Percentiles rank a stretch among this genome's conserved stretches.
Conservation (phyloP, 1,284 basidiomycete genomes). For the Pterulicium gracile region DNA sequence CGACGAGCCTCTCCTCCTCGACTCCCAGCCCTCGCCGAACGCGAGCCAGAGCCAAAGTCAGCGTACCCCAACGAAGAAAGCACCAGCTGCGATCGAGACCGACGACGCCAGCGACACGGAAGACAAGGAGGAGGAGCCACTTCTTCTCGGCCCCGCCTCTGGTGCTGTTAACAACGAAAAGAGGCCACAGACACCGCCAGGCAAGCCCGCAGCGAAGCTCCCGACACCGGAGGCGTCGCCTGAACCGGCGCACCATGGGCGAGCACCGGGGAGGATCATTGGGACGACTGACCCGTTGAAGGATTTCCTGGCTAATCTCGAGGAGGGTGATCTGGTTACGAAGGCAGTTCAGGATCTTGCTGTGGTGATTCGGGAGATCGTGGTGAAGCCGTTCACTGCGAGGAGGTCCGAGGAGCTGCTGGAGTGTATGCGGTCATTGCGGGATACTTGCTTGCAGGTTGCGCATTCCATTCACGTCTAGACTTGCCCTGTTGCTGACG, state of each 20-base stretch:
- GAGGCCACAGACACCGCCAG: conserved; percentile 12
- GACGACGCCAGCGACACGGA: conserved; percentile 35
- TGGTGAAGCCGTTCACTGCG: conserved; percentile 56
- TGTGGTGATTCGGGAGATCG: conserved; percentile 59
- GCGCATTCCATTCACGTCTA: conserved; percentile 11
- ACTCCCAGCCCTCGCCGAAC: conserved; percentile 21
- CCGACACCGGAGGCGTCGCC: conserved; percentile 21
- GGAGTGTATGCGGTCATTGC: conserved; percentile 58
- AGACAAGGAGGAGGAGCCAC: conserved; percentile 22
- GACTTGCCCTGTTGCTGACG: not conserved
- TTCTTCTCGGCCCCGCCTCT: conserved; percentile 17
- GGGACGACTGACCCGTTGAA: conserved; percentile 62
- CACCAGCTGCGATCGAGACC: conserved; percentile 14
- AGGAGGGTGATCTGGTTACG: conserved; percentile 64
- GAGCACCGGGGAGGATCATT: conserved; percentile 49
- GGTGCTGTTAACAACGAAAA: conserved; percentile 8
- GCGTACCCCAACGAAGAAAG: conserved; percentile 5
- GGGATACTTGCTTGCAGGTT: conserved; percentile 57
- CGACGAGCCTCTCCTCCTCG: conserved; percentile 52
- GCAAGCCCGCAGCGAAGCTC: conserved; percentile 9
- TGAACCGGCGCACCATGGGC: conserved; percentile 37
- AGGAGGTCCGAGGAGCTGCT: conserved; percentile 59
- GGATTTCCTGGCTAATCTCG: conserved; percentile 66
- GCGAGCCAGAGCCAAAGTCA: conserved; percentile 12
- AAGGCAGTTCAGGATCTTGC: conserved; percentile 77